A percentile compares a stretch with the other conserved stretches of the same genome.
These are phyloP conservation scores for Plasmodium gonderi DNA, from an alignment of 169 alveolate species.

Conservation along the genomic window DNA sequence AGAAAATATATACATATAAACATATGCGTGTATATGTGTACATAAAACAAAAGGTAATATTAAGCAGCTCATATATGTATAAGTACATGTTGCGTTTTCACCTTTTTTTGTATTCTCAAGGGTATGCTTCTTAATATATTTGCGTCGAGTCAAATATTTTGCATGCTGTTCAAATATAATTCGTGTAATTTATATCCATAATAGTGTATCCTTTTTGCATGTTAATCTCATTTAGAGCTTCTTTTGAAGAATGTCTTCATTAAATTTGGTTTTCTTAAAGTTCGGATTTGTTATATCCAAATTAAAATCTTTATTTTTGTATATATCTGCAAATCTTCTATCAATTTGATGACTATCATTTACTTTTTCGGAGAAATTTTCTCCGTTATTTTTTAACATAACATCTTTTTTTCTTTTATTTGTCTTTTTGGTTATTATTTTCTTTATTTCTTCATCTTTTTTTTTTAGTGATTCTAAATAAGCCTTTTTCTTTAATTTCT, in stretches of 20 bases:
- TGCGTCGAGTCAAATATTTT: no score
- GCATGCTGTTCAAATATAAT: no score
- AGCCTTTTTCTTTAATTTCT: conserved; percentile 66
- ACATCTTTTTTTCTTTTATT: conserved; percentile 61
- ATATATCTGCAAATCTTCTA: conserved; percentile 83
- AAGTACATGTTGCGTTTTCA: not conserved
- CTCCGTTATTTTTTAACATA: conserved; percentile 16
- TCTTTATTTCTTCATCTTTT: conserved; percentile 73
- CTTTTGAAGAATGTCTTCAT: conserved; percentile 60
- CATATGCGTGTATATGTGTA: not conserved
- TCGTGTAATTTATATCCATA: not conserved
- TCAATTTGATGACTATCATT: conserved; percentile 77
- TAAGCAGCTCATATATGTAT: not conserved
- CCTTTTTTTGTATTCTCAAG: not conserved
- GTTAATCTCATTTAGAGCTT: not conserved
- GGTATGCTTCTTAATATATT: not conserved
- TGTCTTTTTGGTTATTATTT: conserved; percentile 67
- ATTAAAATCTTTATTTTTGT: conserved; percentile 88
- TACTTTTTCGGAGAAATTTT: conserved; percentile 14
- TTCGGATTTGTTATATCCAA: conserved; percentile 91
- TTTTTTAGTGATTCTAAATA: conserved; percentile 47
- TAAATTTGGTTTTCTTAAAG: conserved; percentile 81
- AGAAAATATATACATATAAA: not conserved
- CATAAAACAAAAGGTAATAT: not conserved
- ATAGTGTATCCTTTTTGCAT: not conserved